Conservation (phyloP, 2,329 filamentous ascomycete species). For the Tolypocladium tundrense region DNA sequence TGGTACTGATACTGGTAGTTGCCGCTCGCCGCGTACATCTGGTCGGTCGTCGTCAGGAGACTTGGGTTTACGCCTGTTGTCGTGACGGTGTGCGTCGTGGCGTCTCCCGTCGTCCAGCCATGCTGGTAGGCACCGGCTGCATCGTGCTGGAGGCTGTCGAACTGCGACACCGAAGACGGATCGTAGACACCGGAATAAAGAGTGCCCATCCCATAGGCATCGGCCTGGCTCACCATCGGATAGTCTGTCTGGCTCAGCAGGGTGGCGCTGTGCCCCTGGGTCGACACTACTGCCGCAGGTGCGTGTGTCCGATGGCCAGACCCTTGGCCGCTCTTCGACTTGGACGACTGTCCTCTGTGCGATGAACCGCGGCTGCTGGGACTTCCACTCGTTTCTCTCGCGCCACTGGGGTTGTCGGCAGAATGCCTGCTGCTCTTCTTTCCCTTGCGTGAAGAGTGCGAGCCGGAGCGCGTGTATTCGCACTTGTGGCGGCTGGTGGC, state of each 20-base stretch:
- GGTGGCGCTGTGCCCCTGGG: not conserved
- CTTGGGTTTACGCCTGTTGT: not conserved
- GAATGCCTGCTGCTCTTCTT: conserved; percentile 11
- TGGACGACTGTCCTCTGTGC: not conserved
- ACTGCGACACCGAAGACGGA: not conserved
- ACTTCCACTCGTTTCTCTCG: conserved; percentile 2
- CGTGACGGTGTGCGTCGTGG: not conserved
- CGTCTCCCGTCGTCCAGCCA: not conserved
- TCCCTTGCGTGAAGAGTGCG: conserved; percentile 19
- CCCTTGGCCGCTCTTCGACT: not conserved
- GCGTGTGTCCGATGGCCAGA: not conserved
- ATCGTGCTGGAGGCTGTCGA: not conserved
- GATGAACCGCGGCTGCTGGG: not conserved
- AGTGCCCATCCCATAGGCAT: not conserved
- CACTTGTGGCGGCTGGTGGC: conserved; percentile 17
- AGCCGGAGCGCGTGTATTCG: conserved; percentile 23
- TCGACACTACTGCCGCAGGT: not conserved
- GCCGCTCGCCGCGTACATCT: not conserved
- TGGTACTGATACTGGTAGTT: not conserved
- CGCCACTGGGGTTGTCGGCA: not conserved
- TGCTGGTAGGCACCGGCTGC: not conserved
- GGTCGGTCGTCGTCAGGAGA: not conserved
- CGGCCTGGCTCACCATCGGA: not conserved
- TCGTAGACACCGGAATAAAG: not conserved
- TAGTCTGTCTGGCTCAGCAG: not conserved